A percentile compares a stretch with the other conserved stretches of the same genome.
Evolutionary conservation across 345 rosid genomes (phyloP).

Genomic region (Moringa oleifera): DNA sequence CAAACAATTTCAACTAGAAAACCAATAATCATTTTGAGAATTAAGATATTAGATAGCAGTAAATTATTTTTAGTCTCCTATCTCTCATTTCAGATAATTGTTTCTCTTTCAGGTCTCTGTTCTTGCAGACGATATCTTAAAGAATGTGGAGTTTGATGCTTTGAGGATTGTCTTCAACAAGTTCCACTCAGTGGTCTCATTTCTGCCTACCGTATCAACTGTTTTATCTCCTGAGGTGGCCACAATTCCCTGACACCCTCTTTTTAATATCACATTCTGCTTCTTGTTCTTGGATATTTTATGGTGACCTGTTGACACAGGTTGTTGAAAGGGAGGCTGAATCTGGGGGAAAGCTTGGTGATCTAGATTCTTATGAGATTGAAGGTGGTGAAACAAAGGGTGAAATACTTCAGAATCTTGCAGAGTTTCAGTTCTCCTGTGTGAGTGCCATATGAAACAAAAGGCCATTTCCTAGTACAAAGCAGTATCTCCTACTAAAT

Average conservation of each 20-base stretch:
- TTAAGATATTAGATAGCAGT: no score
- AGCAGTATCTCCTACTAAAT: no score
- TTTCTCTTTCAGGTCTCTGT: constrained; percentile 69
- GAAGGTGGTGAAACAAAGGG: constrained; percentile 97
- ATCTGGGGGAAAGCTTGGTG: constrained; percentile 82
- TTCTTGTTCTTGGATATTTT: constrained; percentile 3
- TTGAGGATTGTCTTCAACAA: constrained; percentile 86
- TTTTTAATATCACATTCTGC: constrained; percentile 8
- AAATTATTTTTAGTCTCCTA: no score
- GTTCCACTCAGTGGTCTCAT: constrained; percentile 74
- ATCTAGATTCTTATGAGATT: constrained; percentile 87
- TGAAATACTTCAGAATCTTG: constrained; percentile 83
- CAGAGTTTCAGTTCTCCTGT: constrained; percentile 97
- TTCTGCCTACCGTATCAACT: constrained; percentile 75
- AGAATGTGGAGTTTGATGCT: constrained; percentile 91
- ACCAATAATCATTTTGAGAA: no score
- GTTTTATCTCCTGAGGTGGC: constrained; percentile 82
- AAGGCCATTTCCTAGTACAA: not conserved
- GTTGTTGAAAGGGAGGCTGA: constrained; percentile 85
- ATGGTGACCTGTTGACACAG: constrained; percentile 28
- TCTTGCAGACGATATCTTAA: constrained; percentile 92
- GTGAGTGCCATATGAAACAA: constrained; percentile 39
- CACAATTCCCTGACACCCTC: constrained; percentile 11
- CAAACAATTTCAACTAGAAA: no score
- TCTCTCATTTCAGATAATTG: not conserved